phyloP scores from a whole-genome alignment of 148 eudicot genomes.

The Camellia granthamiana region DNA sequence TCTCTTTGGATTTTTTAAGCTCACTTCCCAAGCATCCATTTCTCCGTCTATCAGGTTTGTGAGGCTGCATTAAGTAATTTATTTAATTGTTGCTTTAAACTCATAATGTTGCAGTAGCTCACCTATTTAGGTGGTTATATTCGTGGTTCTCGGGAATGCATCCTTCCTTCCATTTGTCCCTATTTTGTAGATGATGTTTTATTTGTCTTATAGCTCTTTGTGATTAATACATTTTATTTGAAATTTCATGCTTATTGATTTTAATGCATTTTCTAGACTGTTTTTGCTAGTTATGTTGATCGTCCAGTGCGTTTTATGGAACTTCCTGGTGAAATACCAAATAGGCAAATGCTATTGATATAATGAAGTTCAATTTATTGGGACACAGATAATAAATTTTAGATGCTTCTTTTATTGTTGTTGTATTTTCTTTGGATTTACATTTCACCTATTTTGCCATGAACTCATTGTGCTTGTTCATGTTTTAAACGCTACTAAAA shows the following conservation, averaged over 20 bases:
- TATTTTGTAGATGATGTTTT: not conserved
- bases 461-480: not conserved
- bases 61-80: not conserved
- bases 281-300: conserved; percentile 83
- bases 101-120: not conserved
- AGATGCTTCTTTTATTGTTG: not conserved
- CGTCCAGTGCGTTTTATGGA: conserved; percentile 97
- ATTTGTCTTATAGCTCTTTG: not conserved
- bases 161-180: not conserved
- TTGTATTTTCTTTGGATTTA: not conserved
- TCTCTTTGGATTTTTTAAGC: not conserved
- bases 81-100: not conserved
- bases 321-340: conserved; percentile 93
- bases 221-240: not conserved
- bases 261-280: conserved; percentile 48
- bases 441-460: not conserved
- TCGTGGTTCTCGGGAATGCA: not conserved
- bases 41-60: not conserved
- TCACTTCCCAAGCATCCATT: not conserved
- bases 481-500: not conserved
- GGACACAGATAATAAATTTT: not conserved
- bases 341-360: conserved; percentile 50
- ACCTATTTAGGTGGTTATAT: not conserved
- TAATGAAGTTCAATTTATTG: not conserved
- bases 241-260: conserved; percentile 17